Evolutionary conservation across 2,329 filamentous ascomycete species (phyloP).

Genomic region (Dactylonectria macrodidyma): DNA sequence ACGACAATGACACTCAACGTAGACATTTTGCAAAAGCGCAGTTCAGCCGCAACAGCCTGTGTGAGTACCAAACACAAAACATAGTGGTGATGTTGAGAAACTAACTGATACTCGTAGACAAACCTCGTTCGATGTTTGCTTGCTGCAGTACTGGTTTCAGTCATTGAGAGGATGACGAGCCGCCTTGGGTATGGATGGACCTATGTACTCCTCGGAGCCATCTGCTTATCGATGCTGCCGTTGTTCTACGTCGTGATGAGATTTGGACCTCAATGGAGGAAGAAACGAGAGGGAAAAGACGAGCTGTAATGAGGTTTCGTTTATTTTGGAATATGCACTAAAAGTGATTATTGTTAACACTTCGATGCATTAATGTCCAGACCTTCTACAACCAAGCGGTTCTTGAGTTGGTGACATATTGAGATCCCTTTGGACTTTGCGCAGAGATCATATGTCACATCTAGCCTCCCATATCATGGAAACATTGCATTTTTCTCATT

Average conservation of each 20-base stretch:
- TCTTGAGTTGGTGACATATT: not conserved
- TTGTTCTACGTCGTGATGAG: slow-evolving; percentile 22
- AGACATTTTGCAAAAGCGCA: slow-evolving; percentile 24
- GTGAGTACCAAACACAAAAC: slow-evolving; percentile 1
- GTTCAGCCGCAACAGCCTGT: slow-evolving; percentile 26
- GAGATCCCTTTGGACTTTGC: no score
- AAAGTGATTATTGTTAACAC: not conserved
- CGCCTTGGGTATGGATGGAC: slow-evolving; percentile 28
- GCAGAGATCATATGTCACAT: no score
- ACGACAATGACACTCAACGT: slow-evolving; percentile 32
- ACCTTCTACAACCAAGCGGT: no score
- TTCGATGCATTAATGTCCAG: not conserved
- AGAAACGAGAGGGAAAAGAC: slow-evolving; percentile 7
- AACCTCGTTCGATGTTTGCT: slow-evolving; percentile 29
- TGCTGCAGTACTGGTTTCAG: slow-evolving; percentile 26
- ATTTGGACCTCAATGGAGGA: slow-evolving; percentile 24
- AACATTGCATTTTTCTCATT: not conserved
- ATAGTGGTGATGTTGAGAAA: not conserved
- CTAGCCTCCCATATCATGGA: no score
- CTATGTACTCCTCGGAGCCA: slow-evolving; percentile 24
- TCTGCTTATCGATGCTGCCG: slow-evolving; percentile 16
- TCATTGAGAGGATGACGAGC: slow-evolving; percentile 24
- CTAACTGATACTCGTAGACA: slow-evolving; percentile 1
- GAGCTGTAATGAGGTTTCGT: not conserved
- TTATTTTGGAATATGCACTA: not conserved